Evolutionary conservation across 192 early-diverging fungal species (phyloP), one percentile per base, ranked within the genome.

Genomic region (Paraglomus occultum): DNA sequence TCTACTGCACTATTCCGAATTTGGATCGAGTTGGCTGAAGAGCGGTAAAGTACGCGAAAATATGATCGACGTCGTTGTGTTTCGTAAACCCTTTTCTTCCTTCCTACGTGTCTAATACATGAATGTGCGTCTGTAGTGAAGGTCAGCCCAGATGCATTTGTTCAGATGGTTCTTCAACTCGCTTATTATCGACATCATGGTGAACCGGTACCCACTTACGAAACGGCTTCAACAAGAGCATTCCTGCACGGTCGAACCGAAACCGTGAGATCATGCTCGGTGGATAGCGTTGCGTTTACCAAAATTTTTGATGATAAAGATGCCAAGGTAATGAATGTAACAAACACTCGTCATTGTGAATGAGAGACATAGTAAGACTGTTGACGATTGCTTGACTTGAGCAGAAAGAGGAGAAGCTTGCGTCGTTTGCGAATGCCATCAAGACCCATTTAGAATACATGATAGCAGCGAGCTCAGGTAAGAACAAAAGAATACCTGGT

Each of bases 201-300:
- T 15, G 74, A 80, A 51, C 85, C 87, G 7, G 79, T 82, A 17
- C 79, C 92, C 40, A 91, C 90, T 0, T 92, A 93, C 73, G 91
- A 93, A 68, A 85, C 91, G 18, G 84, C 92, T 11, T 90, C 91
- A 17, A 83, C 86, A 38, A 84, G 91, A 14, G 52, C 76, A 40
- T 91, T 91, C 80, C 76, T 84, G 55, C 90, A 91, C 51, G 96
- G 96, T 6, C 86, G 96, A 50, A 98, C 96, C 20, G 96, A 98
- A 75, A 98, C 95, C 42, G 90, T 90, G 20, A 85, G 96, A 10
- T 88, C 90, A 50, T 89, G 89, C 72, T 90, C 91, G 11, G 71
- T 73, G 6, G 95, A 97, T 12, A 85, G 85, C 51, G 80, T 89
- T 74, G 90, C 80, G 0, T 98, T 95, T 76, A 87, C 85, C 23